A percentile compares a stretch with the other conserved stretches of the same genome.
phyloP scores from a whole-genome alignment of 176 grass and related monocot genomes.

The Hyparrhenia diplandra region DNA sequence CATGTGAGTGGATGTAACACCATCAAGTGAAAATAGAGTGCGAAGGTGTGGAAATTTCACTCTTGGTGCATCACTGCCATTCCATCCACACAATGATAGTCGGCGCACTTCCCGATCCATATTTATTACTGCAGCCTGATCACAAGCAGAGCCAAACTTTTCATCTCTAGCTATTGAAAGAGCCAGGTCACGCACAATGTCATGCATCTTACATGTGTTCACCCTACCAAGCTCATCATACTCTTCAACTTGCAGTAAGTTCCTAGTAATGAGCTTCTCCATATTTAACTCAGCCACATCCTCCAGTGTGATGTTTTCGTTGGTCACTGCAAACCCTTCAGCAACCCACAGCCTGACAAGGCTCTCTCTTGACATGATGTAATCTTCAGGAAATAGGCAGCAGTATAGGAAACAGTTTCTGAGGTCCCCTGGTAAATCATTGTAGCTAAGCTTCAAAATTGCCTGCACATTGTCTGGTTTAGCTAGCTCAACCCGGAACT shows the following conservation, averaged over 20 bases:
- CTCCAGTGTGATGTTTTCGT: conserved; percentile 25
- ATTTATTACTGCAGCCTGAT: background rate
- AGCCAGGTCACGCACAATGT: conserved; percentile 44
- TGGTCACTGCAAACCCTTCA: conserved; percentile 39
- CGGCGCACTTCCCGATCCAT: conserved; percentile 15
- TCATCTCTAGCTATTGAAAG: conserved; percentile 29
- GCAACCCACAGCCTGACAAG: conserved; percentile 58
- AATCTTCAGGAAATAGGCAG: conserved; percentile 47
- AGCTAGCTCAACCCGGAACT: background rate
- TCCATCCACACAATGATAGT: conserved; percentile 19
- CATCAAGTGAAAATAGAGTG: conserved; percentile 12
- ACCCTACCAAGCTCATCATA: conserved; percentile 30
- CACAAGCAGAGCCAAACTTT: conserved; percentile 10
- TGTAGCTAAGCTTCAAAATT: conserved; percentile 16
- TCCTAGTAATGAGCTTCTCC: conserved; percentile 35
- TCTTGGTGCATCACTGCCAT: background rate
- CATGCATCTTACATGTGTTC: conserved; percentile 41
- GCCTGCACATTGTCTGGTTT: background rate
- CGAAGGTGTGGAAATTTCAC: background rate
- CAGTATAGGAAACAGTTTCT: conserved; percentile 52
- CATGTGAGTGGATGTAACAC: background rate
- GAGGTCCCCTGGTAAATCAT: conserved; percentile 17
- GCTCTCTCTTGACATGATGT: conserved; percentile 32
- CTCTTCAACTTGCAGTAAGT: conserved; percentile 39
- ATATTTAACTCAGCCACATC: conserved; percentile 52